Evolutionary conservation across 208 protist species (phyloP), one percentile per base, ranked within the genome.

Genomic region (Borovskyia barvae): DNA sequence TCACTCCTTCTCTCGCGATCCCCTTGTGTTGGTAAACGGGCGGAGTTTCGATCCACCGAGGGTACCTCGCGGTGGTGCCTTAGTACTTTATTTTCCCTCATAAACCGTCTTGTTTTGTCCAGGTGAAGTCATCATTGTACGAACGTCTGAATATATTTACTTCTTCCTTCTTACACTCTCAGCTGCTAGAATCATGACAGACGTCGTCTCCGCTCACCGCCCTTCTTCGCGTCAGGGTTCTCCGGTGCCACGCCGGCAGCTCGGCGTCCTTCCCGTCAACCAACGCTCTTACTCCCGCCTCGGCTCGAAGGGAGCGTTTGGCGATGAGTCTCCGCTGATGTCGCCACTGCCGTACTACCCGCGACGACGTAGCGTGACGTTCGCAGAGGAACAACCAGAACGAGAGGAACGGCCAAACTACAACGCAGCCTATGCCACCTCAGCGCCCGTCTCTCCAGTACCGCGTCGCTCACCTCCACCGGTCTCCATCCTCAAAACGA

Each of bases 211-310:
- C 32, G 48, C 32, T 5, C 48, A 42, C 40, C 63, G 47, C 26
- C 37, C 63, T 9, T 29, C 33, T 35, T 80, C 72, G 12, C 72
- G 61, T 5, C 77, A 82, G 46, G 48, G 47, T n/a, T 94, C 87
- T 0, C 87, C 87, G 12, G 70, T 77, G 32, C 82, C 84, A 0
- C 75, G 84, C 8, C 82, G 79, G n/a, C 84, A 86, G 58, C 73
- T 94, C 26, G 69, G 70, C 20, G 58, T 73, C n/a, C 75, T 92
- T n/a, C 63, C 75, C 41, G 69, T 74, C 4, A 95, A 92, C 51
- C 80, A 92, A 59, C 83, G 89, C 45, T 95, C 89, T 20, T 92
- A 91, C 72, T 95, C 89, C 4, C 82, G 85, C 15, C 32, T 85
- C 37, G 82, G 83, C 53, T 82, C 81, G 19, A 81, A 75, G 24